phyloP scores from a whole-genome alignment of 2,329 filamentous ascomycete genomes.

The Monilinia laxa region DNA sequence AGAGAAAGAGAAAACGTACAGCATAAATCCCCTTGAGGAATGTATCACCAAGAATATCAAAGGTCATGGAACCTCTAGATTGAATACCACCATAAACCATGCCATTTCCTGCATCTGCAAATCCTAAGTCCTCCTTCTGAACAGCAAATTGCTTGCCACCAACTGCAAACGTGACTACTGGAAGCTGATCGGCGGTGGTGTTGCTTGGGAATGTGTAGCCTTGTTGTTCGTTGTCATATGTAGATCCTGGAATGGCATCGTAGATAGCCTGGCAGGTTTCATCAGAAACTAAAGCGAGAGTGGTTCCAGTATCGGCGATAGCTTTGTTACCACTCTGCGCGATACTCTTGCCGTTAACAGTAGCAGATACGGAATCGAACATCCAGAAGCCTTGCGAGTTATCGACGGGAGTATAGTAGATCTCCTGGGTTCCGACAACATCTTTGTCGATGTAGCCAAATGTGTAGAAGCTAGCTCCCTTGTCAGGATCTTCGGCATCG shows the following conservation, averaged over 20 bases:
- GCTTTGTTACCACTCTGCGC: constrained; percentile 57
- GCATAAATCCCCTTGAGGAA: constrained; percentile 61
- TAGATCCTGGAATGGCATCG: constrained; percentile 59
- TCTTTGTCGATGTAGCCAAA: constrained; percentile 70
- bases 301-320: constrained; percentile 72
- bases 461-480: constrained; percentile 62
- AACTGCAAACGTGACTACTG: constrained; percentile 61
- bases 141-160: constrained; percentile 58
- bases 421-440: constrained; percentile 54
- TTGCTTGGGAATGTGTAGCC: constrained; percentile 63
- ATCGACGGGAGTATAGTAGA: constrained; percentile 62
- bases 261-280: constrained; percentile 61
- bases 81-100: constrained; percentile 62
- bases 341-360: constrained; percentile 56
- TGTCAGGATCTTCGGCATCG: constrained; percentile 46
- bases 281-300: constrained; percentile 64
- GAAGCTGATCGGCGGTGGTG: constrained; percentile 53
- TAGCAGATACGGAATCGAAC: constrained; percentile 57
- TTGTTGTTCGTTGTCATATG: constrained; percentile 55
- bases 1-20: constrained; percentile 41
- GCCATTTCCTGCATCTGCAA: constrained; percentile 52
- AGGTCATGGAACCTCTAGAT: constrained; percentile 51
- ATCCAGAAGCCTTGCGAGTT: constrained; percentile 67
- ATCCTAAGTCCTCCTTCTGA: constrained; percentile 59
- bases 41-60: constrained; percentile 59